A percentile compares a stretch with the other conserved stretches of the same genome.
phyloP scores from a whole-genome alignment of 2,329 filamentous ascomycete genomes.

The Neocatenulostroma microsporum region DNA sequence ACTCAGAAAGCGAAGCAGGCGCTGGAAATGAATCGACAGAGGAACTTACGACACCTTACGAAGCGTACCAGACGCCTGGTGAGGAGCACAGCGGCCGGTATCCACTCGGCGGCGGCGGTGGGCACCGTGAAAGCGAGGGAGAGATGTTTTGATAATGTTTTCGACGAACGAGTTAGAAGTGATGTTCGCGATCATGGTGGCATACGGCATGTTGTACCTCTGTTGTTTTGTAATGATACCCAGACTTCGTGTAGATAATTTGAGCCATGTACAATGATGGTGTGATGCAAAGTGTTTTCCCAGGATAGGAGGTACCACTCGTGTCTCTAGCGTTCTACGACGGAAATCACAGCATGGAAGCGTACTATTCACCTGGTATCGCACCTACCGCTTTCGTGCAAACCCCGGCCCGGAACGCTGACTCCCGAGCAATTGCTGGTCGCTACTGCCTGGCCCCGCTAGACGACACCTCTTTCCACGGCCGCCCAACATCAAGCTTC shows the following conservation, averaged over 20 bases:
- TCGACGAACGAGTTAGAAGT: neutral
- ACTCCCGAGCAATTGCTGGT: too few species aligned
- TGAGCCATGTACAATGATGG: too few species aligned
- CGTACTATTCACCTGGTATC: too few species aligned
- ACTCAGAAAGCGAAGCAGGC: constrained; percentile 18
- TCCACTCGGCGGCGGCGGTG: neutral
- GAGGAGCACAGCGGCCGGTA: constrained; percentile 20
- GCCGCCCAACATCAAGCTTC: too few species aligned
- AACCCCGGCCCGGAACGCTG: too few species aligned
- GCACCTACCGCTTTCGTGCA: too few species aligned
- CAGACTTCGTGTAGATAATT: constrained; percentile 1
- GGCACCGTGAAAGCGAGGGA: neutral
- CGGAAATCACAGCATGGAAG: too few species aligned
- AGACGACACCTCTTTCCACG: too few species aligned
- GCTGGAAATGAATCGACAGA: constrained; percentile 6
- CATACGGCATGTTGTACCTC: neutral
- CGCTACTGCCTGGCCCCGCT: too few species aligned
- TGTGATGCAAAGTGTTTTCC: too few species aligned
- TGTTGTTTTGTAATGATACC: constrained; percentile 12
- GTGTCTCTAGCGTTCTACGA: too few species aligned
- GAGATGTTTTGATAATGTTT: constrained; percentile 5
- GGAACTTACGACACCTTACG: constrained; percentile 16
- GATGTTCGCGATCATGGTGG: neutral
- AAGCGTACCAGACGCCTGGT: constrained; percentile 22
- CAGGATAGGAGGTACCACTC: too few species aligned